Percentiles rank a stretch among this genome's conserved stretches.
phyloP scores from a whole-genome alignment of 2,329 filamentous ascomycete species.

The Apiospora hydei region DNA sequence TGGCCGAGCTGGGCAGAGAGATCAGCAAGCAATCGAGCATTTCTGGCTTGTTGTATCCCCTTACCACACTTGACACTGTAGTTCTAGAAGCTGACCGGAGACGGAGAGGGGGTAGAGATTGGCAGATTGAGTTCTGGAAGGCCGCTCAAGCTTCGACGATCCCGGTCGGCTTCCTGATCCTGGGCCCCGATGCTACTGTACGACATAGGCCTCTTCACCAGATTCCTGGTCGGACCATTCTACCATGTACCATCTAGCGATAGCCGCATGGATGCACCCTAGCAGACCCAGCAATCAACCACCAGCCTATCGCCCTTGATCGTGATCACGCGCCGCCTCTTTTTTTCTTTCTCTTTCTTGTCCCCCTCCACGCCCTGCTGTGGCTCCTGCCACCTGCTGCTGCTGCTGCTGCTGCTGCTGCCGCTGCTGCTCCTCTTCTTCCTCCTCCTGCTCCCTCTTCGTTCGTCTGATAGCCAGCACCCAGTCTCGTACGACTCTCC shows the following conservation, averaged over 20 bases:
- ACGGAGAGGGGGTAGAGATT: not conserved
- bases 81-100: constrained; percentile 1
- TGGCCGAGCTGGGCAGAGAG: not conserved
- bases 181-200: not conserved
- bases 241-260: not conserved
- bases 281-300: not conserved
- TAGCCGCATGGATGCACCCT: constrained; percentile 18
- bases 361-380: too few relatives aligned
- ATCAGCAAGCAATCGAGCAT: not conserved
- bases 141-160: constrained; percentile 22
- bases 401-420: too few relatives aligned
- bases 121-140: constrained; percentile 6
- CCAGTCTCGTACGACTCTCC: not conserved
- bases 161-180: constrained; percentile 6
- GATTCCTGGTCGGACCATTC: not conserved
- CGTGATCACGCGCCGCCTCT: constrained; percentile 4
- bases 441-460: too few relatives aligned
- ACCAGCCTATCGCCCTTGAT: not conserved
- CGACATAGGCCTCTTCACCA: constrained; percentile 13
- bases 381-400: too few relatives aligned
- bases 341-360: not conserved
- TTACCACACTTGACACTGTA: not conserved
- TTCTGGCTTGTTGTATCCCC: not conserved
- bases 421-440: too few relatives aligned
- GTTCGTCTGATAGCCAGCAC: too few relatives aligned